Evolutionary conservation across 495 filamentous ascomycete species (phyloP).

Genomic region (Daldinia childiae): DNA sequence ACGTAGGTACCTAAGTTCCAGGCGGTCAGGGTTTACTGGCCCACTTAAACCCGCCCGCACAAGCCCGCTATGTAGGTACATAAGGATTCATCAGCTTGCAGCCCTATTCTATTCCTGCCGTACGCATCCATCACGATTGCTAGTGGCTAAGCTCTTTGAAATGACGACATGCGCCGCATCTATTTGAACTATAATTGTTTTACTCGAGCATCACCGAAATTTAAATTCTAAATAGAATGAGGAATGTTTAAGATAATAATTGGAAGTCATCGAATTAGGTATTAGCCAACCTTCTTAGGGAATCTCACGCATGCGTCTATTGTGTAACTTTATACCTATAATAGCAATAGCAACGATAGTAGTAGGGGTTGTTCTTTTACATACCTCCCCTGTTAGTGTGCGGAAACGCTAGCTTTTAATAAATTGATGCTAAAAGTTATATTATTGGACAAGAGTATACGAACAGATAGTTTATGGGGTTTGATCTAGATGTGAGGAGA

Average conservation of each 20-base stretch:
- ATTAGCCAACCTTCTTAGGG: background rate
- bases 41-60: constrained; percentile 32
- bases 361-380: background rate
- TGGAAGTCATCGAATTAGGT: background rate
- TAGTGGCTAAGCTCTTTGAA: background rate
- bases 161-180: background rate
- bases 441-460: constrained; percentile 13
- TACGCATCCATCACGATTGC: background rate
- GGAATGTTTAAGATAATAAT: background rate
- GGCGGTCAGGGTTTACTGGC: constrained; percentile 13
- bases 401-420: constrained; percentile 3
- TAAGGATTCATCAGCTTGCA: constrained; percentile 33
- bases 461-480: background rate
- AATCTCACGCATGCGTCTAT: background rate
- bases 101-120: constrained; percentile 32
- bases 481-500: background rate
- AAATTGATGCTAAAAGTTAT: background rate
- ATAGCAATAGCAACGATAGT: background rate
- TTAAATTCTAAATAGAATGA: background rate
- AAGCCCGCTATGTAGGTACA: too few species aligned
- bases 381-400: background rate
- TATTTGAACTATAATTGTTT: background rate
- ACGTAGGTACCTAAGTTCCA: constrained; percentile 1
- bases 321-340: too few species aligned
- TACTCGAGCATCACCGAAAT: background rate